A percentile compares a stretch with the other conserved stretches of the same genome.
These are phyloP conservation scores for Schoenoplectus triqueter DNA, from an alignment of 202 grass and related monocot species.

Conservation along the genomic window DNA sequence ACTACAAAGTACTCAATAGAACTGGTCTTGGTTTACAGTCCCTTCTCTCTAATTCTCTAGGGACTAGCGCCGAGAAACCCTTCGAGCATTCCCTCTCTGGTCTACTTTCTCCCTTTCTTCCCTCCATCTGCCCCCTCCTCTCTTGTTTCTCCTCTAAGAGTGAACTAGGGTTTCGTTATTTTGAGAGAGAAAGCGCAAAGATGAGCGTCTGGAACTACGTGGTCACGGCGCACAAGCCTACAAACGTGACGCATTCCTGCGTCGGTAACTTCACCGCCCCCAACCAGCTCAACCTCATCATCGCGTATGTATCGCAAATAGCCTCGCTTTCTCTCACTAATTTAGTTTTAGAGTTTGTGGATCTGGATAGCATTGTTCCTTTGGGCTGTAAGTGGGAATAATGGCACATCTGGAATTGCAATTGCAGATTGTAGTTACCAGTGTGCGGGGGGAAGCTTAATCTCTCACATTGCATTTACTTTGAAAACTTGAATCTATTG, in stretches of 20 bases:
- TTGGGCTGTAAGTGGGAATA: neutral
- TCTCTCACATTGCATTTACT: neutral
- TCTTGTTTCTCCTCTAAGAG: conserved; percentile 1
- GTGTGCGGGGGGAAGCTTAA: neutral
- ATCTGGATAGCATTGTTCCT: conserved; percentile 20
- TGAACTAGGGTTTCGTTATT: conserved; percentile 34
- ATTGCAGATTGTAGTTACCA: neutral
- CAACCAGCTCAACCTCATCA: conserved; percentile 93
- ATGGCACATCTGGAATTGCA: neutral
- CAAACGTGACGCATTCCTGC: conserved; percentile 96
- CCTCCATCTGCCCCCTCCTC: conserved; percentile 3
- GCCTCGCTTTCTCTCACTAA: neutral
- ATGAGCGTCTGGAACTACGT: conserved; percentile 99
- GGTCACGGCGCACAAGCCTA: conserved; percentile 97
- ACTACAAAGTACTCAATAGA: neutral
- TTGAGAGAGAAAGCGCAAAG: conserved; percentile 18
- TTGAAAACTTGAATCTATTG: neutral
- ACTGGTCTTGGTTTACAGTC: neutral
- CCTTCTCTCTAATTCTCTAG: neutral
- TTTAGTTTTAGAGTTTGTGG: conserved; percentile 25
- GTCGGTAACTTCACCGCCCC: conserved; percentile 97
- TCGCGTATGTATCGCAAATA: conserved; percentile 57
- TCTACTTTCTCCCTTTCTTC: neutral
- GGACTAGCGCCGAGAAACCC: neutral
- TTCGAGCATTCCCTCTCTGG: neutral